Evolutionary conservation across 257 asterid species (phyloP).

Genomic region (Parsonsia alboflavescens): DNA sequence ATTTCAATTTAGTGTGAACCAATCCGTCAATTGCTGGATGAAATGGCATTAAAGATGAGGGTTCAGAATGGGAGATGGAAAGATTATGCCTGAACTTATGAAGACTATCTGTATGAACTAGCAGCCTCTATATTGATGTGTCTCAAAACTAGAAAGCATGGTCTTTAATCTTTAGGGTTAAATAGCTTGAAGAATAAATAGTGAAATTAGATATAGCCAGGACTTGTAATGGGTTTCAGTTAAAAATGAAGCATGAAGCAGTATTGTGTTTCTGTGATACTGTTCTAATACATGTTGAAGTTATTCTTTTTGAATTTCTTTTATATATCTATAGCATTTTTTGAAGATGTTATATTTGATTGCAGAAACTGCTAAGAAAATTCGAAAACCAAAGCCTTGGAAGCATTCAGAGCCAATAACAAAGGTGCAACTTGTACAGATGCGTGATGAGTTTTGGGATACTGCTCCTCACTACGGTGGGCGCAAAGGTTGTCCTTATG

Average conservation of each 20-base stretch:
- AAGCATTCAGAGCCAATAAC: constrained; percentile 80
- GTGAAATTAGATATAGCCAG: neutral
- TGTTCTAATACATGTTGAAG: too few species aligned
- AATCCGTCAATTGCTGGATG: neutral
- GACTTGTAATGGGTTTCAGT: neutral
- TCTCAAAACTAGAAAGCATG: neutral
- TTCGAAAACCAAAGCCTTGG: constrained; percentile 75
- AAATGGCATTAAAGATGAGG: neutral
- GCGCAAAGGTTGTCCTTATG: constrained; percentile 43
- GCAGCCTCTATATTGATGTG: neutral
- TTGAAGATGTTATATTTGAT: neutral
- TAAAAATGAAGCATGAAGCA: neutral
- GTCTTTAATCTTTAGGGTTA: neutral
- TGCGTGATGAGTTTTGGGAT: constrained; percentile 87
- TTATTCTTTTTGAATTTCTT: neutral
- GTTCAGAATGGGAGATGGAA: neutral
- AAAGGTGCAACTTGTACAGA: constrained; percentile 59
- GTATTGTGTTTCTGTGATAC: neutral
- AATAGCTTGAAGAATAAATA: neutral
- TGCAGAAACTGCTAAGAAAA: constrained; percentile 41
- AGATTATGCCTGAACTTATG: neutral
- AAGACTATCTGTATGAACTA: neutral
- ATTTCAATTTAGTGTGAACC: neutral
- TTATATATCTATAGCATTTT: constrained; percentile 1
- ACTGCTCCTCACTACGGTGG: constrained; percentile 94